A percentile compares a stretch with the other conserved stretches of the same genome.
phyloP scores from a whole-genome alignment of 1,284 basidiomycete species.

The Puccinia coronata region DNA sequence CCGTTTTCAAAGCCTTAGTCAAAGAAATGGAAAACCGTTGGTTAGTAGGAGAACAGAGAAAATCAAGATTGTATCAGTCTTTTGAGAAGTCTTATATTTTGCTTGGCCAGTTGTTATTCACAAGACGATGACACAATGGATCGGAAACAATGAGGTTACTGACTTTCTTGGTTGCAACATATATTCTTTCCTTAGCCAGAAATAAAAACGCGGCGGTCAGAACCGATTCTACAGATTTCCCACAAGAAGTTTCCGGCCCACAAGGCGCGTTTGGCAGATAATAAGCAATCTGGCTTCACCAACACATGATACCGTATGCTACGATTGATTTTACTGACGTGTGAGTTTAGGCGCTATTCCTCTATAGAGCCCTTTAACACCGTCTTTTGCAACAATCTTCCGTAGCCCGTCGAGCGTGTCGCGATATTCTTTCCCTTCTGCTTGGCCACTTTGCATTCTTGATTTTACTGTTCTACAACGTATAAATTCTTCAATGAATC shows the following conservation, averaged over 20 bases:
- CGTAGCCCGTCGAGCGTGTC: conserved; percentile 37
- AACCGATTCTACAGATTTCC: conserved; percentile 31
- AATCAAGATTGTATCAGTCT: neutral
- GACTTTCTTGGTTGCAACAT: conserved; percentile 47
- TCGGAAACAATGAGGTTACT: conserved; percentile 4
- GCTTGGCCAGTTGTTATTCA: neutral
- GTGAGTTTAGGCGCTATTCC: conserved; percentile 45
- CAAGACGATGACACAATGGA: neutral
- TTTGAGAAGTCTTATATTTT: neutral
- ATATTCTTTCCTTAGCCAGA: conserved; percentile 47
- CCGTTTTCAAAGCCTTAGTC: conserved; percentile 18
- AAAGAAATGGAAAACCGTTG: neutral
- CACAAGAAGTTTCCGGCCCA: neutral
- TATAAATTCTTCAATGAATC: conserved; percentile 21
- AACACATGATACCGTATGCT: neutral
- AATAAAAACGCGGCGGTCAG: conserved; percentile 48
- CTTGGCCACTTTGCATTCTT: conserved; percentile 74
- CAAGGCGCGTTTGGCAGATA: neutral
- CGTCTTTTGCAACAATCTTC: conserved; percentile 45
- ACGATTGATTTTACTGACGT: no score
- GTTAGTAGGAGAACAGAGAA: neutral
- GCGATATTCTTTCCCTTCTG: conserved; percentile 67
- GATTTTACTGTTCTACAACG: conserved; percentile 70
- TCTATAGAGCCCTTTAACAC: conserved; percentile 40
- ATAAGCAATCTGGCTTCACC: neutral